Evolutionary conservation across 192 early-diverging fungal genomes (phyloP), one percentile per base, ranked within the genome.

Genomic region (Gamsiella multidivaricata): DNA sequence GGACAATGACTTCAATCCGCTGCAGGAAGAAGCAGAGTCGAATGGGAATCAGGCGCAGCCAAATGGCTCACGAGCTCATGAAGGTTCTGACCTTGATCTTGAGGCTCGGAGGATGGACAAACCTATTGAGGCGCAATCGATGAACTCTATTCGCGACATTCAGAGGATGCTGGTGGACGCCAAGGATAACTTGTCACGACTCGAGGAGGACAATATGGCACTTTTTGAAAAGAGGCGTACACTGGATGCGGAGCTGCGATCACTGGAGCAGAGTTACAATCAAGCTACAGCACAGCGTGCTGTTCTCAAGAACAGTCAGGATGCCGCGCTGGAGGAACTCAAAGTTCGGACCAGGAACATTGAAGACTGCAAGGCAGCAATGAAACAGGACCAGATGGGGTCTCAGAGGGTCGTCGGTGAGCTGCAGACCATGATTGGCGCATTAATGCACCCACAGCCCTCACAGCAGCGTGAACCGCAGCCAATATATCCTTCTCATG

Each of bases 121-220:
- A 25, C 61, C 62, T 1, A 65, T 73, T 26, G 70, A 65, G 28
- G 61, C 70, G 3, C 70, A 73, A 26, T 46, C 70, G 3, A 33
- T 25, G 17, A 73, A 64, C 32, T 43, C 70, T 9, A 73, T 73
- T 29, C 70, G 50, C 1, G 49, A 47, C 28, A 73, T 73, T 15
- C 61, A 73, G 31, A 54, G 31, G 29, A 33, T 56, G 5, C 47
- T 73, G 28, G 28, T 46, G 2, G 50, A 17, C 5, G 70, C 70
- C 33, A 64, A 52, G 49, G 36, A 64, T n/a, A 51, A 45, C 14
- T 39, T 65, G 25, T 46, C 34, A 1, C 61, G 46, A 4, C 25
- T 73, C 23, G 62, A 64, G 43, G 34, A 52, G 28, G 55, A 65
- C 11, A 64, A 65, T 15, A 26, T 23, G 23, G 47, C 17, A 3